Evolutionary conservation across 202 grass and related monocot genomes (phyloP), one percentile per base, ranked within the genome.

Genomic region (Panicum virgatum): DNA sequence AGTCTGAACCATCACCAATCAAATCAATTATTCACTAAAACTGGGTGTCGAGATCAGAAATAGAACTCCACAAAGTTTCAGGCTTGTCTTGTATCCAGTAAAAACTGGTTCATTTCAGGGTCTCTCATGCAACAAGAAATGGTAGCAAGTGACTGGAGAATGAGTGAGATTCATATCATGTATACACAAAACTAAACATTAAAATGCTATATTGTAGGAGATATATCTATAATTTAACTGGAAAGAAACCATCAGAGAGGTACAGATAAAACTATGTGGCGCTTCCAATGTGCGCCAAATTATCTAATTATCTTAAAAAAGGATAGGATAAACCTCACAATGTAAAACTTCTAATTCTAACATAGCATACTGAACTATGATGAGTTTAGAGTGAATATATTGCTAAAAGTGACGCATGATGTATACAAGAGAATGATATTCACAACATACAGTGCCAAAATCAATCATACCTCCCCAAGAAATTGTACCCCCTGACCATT

Each of bases 401-500:
- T 59, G 20, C 9, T 81, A 42, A 78, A 56, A 23, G 43, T 51
- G 50, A 29, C 26, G 22, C 67, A 72, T 58, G 29, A 57, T 44
- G 71, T 43, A 5, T 47, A 56, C 11, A 58, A 34, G 32, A 34
- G 32, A 34, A 30, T 13, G 0, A 77, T 77, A 34, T 66, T 71
- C 45, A 32, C 29, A 42, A 58, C 40, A 77, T 3, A 18, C 6
- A 12, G 32, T 60, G 26, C 39, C 63, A 79, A 89, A 77, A 78
- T 51, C 68, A 73, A 54, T 75, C 86, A 39, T 90, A 98, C 96
- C 89, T 96, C 90, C 42, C 89, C 92, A 76, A 92, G 70, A 88
- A 90, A 99, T 81, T 89, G 72, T 66, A 80, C 87, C 59, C 91
- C 62, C 62, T 87, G 85, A 76, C 78, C 86, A 90, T 96, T 96